Evolutionary conservation across 208 protist species (phyloP).

Genomic region (Leishmania major): DNA sequence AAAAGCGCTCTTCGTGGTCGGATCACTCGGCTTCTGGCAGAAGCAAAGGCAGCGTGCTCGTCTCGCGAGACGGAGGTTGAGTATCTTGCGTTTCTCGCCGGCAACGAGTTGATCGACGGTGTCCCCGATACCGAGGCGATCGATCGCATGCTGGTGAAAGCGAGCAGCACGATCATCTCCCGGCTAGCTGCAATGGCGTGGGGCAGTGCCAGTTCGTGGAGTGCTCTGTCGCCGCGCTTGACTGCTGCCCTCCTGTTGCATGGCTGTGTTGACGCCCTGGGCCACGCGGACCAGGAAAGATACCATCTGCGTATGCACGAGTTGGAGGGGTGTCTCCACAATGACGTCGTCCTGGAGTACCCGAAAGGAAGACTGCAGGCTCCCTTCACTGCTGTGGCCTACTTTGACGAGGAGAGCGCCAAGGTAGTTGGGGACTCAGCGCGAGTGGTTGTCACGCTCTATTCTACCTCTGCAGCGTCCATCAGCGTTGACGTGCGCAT

Average conservation of each 20-base stretch:
- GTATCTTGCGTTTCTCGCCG: slow-evolving; percentile 24
- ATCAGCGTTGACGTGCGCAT: slow-evolving; percentile 23
- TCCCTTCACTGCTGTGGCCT: slow-evolving; percentile 32
- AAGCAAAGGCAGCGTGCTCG: slow-evolving; percentile 20
- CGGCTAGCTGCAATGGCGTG: slow-evolving; percentile 26
- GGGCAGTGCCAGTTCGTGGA: slow-evolving; percentile 20
- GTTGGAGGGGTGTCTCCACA: slow-evolving; percentile 11
- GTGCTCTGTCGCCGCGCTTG: slow-evolving; percentile 15
- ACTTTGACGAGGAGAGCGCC: slow-evolving; percentile 17
- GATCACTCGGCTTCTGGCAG: slow-evolving; percentile 24
- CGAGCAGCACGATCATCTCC: slow-evolving; percentile 20
- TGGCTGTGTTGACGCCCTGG: slow-evolving; percentile 37
- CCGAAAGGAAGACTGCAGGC: slow-evolving; percentile 34
- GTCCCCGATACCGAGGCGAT: slow-evolving; percentile 14
- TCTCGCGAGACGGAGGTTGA: slow-evolving; percentile 16
- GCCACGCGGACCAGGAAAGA: slow-evolving; percentile 15
- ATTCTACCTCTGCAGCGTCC: slow-evolving; percentile 26
- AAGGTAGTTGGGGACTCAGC: slow-evolving; percentile 24
- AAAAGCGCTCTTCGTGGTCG: slow-evolving; percentile 14
- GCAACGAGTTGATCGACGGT: slow-evolving; percentile 21
- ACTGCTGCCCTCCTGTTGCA: slow-evolving; percentile 29
- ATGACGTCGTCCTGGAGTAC: slow-evolving; percentile 29
- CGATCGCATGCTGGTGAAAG: slow-evolving; percentile 18
- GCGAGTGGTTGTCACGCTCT: slow-evolving; percentile 27
- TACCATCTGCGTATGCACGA: slow-evolving; percentile 26